These are phyloP conservation scores for Chaetomium fimeti DNA, from an alignment of 495 filamentous ascomycete genomes.

Conservation along the genomic window DNA sequence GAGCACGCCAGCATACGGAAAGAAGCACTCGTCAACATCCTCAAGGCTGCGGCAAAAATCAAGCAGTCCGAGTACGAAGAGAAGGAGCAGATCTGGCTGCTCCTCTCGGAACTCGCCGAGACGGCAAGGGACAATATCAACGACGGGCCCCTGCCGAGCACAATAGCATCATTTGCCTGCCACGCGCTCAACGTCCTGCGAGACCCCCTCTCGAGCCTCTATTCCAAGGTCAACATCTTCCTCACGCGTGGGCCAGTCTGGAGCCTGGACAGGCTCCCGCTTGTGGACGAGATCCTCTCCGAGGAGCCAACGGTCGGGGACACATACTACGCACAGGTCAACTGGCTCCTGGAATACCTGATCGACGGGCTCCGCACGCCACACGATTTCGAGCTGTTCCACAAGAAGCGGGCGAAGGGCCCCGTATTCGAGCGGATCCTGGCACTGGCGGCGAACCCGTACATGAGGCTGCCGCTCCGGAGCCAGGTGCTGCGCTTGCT, in stretches of 20 bases:
- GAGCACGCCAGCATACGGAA: conserved; percentile 68
- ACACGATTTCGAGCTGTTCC: conserved; percentile 77
- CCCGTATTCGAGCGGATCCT: conserved; percentile 74
- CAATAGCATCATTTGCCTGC: conserved; percentile 70
- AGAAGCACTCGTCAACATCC: conserved; percentile 68
- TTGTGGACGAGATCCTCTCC: conserved; percentile 69
- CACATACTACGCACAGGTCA: conserved; percentile 69
- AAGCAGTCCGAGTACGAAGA: conserved; percentile 71
- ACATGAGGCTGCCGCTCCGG: conserved; percentile 56
- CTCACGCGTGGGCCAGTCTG: conserved; percentile 73
- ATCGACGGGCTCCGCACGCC: conserved; percentile 56
- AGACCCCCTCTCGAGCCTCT: conserved; percentile 79
- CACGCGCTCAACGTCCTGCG: conserved; percentile 64
- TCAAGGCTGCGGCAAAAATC: conserved; percentile 63
- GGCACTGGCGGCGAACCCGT: conserved; percentile 65
- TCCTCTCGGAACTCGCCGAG: conserved; percentile 75
- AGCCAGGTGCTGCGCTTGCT: conserved; percentile 71
- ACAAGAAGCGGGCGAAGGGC: conserved; percentile 56
- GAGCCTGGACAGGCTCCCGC: conserved; percentile 70
- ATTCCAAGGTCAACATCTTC: conserved; percentile 82
- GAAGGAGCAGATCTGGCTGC: conserved; percentile 69
- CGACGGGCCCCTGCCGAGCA: conserved; percentile 63
- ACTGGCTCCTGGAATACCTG: conserved; percentile 78
- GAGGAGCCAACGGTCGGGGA: conserved; percentile 71
- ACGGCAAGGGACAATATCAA: conserved; percentile 58